Evolutionary conservation across 257 asterid genomes (phyloP).

Genomic region (Apocynum venetum): DNA sequence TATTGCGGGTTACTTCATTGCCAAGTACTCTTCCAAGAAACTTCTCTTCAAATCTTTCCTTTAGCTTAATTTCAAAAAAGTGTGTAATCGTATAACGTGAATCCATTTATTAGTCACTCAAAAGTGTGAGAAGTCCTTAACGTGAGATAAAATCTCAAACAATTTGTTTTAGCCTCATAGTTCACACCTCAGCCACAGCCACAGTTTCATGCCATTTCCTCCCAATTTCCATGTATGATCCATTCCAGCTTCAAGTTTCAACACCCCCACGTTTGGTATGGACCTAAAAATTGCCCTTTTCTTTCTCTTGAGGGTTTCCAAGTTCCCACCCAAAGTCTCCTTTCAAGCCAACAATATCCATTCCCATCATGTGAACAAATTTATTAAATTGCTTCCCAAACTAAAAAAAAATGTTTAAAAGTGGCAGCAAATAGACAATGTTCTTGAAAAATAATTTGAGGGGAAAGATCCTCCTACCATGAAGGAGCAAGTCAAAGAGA

Average conservation of each 20-base stretch:
- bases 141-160: neutral
- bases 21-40: slow-evolving; percentile 1
- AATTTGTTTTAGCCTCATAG: slow-evolving; percentile 1
- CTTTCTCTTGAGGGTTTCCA: slow-evolving; percentile 21
- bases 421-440: slow-evolving; percentile 1
- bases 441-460: neutral
- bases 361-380: slow-evolving; percentile 40
- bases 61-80: neutral
- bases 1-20: neutral
- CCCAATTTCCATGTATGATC: neutral
- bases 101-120: neutral
- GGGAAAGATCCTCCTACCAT: neutral
- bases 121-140: neutral
- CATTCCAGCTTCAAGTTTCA: neutral
- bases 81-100: neutral
- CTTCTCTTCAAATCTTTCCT: slow-evolving; percentile 1
- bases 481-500: slow-evolving; percentile 1
- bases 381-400: slow-evolving; percentile 9
- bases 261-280: neutral
- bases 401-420: neutral
- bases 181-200: neutral
- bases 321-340: slow-evolving; percentile 40
- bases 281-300: neutral
- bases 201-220: slow-evolving; percentile 8
- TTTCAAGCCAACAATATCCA: slow-evolving; percentile 32